phyloP scores from a whole-genome alignment of 2,329 filamentous ascomycete genomes.

The Rutstroemia sp. region DNA sequence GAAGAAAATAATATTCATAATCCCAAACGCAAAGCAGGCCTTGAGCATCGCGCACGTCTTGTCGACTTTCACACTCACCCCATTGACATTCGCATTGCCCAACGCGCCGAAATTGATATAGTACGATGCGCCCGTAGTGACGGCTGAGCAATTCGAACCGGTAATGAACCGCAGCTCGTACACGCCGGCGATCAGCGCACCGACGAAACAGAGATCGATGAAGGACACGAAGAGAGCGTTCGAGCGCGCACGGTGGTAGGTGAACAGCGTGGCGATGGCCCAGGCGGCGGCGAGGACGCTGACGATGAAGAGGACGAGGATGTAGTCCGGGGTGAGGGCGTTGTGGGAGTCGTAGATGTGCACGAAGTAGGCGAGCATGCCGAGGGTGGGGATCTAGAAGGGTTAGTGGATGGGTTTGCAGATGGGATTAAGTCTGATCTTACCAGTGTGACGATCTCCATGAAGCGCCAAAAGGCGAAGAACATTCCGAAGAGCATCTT shows the following conservation, averaged over 20 bases:
- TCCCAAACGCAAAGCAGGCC: slow-evolving; percentile 79
- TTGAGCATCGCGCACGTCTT: slow-evolving; percentile 91
- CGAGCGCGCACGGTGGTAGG: slow-evolving; percentile 53
- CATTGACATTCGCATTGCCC: slow-evolving; percentile 44
- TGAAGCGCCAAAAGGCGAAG: slow-evolving; percentile 55
- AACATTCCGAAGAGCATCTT: slow-evolving; percentile 55
- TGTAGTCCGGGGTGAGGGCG: slow-evolving; percentile 51
- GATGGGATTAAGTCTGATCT: slow-evolving; percentile 18
- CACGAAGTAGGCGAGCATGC: slow-evolving; percentile 62
- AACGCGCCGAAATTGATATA: slow-evolving; percentile 56
- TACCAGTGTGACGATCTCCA: slow-evolving; percentile 58
- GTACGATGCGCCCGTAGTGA: slow-evolving; percentile 42
- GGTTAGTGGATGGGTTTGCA: slow-evolving; percentile 4
- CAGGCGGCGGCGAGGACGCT: slow-evolving; percentile 55
- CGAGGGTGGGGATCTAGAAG: slow-evolving; percentile 53
- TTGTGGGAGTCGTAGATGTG: slow-evolving; percentile 50
- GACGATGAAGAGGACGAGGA: slow-evolving; percentile 62
- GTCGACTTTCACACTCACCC: slow-evolving; percentile 48
- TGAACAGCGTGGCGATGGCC: slow-evolving; percentile 58
- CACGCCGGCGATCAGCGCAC: slow-evolving; percentile 56
- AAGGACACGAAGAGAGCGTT: slow-evolving; percentile 56
- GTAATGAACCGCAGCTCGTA: slow-evolving; percentile 53
- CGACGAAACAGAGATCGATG: slow-evolving; percentile 54
- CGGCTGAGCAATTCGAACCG: slow-evolving; percentile 58
- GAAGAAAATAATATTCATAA: slow-evolving; percentile 82